phyloP scores from a whole-genome alignment of 352 stramenopile species.

The Pythium vanterpoolii region DNA sequence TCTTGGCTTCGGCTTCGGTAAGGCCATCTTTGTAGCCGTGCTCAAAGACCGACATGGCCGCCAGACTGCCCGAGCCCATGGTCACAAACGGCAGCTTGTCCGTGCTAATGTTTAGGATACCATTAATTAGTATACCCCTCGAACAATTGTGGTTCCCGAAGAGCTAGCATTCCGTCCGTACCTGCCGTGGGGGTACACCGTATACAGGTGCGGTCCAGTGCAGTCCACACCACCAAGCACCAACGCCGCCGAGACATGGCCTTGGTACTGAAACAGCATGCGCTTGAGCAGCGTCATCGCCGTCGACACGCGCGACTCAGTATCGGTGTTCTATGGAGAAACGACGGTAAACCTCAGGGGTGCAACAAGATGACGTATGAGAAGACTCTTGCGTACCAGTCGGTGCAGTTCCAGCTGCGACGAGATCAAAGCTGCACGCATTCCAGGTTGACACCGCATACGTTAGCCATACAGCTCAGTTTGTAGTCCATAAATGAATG shows the following conservation, averaged over 20 bases:
- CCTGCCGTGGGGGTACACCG: constrained; percentile 97
- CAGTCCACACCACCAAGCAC: constrained; percentile 98
- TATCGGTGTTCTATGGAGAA: constrained; percentile 75
- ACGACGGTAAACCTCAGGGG: too few relatives aligned
- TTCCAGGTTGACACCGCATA: too few relatives aligned
- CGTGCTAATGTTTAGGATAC: constrained; percentile 49
- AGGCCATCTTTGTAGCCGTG: constrained; percentile 94
- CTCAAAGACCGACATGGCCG: constrained; percentile 98
- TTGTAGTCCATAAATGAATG: not conserved
- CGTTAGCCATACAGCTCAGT: too few relatives aligned
- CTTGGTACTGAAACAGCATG: constrained; percentile 97
- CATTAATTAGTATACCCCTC: not conserved
- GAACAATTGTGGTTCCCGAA: not conserved
- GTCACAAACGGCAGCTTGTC: constrained; percentile 97
- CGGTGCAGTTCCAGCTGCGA: constrained; percentile 96
- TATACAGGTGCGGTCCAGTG: constrained; percentile 95
- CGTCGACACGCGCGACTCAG: constrained; percentile 92
- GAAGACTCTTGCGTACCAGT: constrained; percentile 54
- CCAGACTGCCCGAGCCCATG: constrained; percentile 98
- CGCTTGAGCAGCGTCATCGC: constrained; percentile 97
- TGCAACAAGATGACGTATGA: too few relatives aligned
- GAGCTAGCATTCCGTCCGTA: constrained; percentile 14
- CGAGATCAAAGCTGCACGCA: constrained; percentile 47
- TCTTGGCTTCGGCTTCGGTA: constrained; percentile 94
- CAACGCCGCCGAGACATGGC: constrained; percentile 93